Conservation (phyloP, 75 land plant genomes). For the Cryptomeria japonica region DNA sequence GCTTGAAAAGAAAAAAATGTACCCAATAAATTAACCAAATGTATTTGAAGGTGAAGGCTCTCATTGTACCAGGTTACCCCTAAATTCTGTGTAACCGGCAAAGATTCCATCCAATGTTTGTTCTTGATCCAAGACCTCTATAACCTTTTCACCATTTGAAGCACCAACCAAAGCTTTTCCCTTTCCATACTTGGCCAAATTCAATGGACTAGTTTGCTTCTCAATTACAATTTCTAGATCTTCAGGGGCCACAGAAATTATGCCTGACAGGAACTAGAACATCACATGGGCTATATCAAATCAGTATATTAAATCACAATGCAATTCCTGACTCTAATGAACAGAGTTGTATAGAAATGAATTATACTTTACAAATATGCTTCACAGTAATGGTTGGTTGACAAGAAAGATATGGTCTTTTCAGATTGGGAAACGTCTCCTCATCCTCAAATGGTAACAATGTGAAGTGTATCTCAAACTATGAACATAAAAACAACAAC, state of each 20-base stretch:
- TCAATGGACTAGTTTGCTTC: slow-evolving; percentile 1
- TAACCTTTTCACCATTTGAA: background rate
- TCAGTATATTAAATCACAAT: background rate
- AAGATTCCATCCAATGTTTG: slow-evolving; percentile 13
- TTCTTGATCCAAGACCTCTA: background rate
- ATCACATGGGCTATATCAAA: background rate
- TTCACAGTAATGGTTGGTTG: slow-evolving; percentile 37
- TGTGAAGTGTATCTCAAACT: slow-evolving; percentile 66
- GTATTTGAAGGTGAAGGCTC: slow-evolving; percentile 1
- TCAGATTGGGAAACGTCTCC: slow-evolving; percentile 49
- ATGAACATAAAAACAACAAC: slow-evolving; percentile 10
- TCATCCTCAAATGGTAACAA: slow-evolving; percentile 52
- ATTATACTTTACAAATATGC: slow-evolving; percentile 42
- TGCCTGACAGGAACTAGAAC: slow-evolving; percentile 36
- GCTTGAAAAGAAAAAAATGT: background rate
- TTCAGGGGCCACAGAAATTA: slow-evolving; percentile 26
- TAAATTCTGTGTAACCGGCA: background rate
- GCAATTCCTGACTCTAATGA: background rate
- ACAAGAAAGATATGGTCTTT: slow-evolving; percentile 67
- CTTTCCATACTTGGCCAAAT: background rate
- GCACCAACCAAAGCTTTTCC: slow-evolving; percentile 1
- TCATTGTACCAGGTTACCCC: slow-evolving; percentile 16
- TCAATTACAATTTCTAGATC: slow-evolving; percentile 37
- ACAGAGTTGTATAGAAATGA: background rate
- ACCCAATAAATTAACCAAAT: background rate